These are phyloP conservation scores for Chalciporus chontae DNA, from an alignment of 768 basidiomycete species.

Conservation along the genomic window DNA sequence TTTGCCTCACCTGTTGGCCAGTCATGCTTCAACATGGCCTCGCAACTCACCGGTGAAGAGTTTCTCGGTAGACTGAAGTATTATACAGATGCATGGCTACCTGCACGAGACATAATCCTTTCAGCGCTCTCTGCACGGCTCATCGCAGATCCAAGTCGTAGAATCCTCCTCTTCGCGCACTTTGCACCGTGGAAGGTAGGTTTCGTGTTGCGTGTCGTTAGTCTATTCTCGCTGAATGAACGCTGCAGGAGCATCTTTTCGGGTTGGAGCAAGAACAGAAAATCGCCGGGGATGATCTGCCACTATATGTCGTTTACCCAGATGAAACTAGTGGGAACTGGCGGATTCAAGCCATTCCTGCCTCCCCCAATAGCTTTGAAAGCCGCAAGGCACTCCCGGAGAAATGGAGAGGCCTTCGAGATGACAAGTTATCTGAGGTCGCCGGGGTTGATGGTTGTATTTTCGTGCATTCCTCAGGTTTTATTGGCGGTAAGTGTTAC, in stretches of 20 bases:
- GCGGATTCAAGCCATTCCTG: slow-evolving; percentile 91
- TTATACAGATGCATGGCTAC: slow-evolving; percentile 88
- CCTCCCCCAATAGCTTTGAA: slow-evolving; percentile 78
- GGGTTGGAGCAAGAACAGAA: slow-evolving; percentile 67
- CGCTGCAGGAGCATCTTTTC: slow-evolving; percentile 78
- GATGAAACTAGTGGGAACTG: slow-evolving; percentile 75
- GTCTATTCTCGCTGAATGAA: slow-evolving; percentile 14
- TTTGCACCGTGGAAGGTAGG: slow-evolving; percentile 87
- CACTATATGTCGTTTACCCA: slow-evolving; percentile 86
- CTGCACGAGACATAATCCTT: slow-evolving; percentile 77
- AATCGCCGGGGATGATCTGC: slow-evolving; percentile 45
- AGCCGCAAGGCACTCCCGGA: slow-evolving; percentile 92
- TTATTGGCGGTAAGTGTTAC: slow-evolving; percentile 79
- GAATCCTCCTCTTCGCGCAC: slow-evolving; percentile 73
- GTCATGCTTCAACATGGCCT: slow-evolving; percentile 77
- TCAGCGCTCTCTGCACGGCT: slow-evolving; percentile 55
- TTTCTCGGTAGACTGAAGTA: slow-evolving; percentile 78
- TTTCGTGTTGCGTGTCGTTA: not conserved
- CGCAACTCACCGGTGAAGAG: slow-evolving; percentile 77
- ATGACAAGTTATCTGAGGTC: slow-evolving; percentile 69
- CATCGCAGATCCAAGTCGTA: slow-evolving; percentile 64
- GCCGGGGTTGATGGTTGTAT: slow-evolving; percentile 80
- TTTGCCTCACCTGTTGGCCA: slow-evolving; percentile 29
- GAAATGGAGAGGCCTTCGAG: slow-evolving; percentile 87
- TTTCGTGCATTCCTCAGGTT: slow-evolving; percentile 94